Evolutionary conservation across 345 rosid species (phyloP).

Genomic region (Pistacia integerrima): DNA sequence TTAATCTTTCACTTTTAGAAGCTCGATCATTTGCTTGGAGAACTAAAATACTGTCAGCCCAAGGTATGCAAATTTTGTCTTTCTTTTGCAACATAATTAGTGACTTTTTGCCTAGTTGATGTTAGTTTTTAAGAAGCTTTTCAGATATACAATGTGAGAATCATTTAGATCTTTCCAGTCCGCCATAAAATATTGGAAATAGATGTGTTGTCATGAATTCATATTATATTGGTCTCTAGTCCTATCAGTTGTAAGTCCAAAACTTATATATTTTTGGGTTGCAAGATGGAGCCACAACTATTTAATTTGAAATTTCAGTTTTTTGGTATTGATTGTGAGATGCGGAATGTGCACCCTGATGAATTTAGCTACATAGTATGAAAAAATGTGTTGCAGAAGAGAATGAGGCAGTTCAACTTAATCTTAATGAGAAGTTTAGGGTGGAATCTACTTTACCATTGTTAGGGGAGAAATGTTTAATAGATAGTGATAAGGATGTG

Average conservation of each 20-base stretch:
- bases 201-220: background rate
- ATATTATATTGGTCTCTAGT: background rate
- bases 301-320: no score
- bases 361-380: no score
- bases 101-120: constrained; percentile 2
- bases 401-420: no score
- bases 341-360: no score
- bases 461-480: no score
- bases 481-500: no score
- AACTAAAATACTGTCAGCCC: constrained; percentile 71
- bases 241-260: background rate
- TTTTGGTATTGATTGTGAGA: no score
- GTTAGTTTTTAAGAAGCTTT: background rate
- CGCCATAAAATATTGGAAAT: background rate
- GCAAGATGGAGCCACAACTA: no score
- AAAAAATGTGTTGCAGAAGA: no score
- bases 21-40: constrained; percentile 74
- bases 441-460: no score
- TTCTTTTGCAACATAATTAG: constrained; percentile 1
- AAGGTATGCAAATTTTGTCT: constrained; percentile 51
- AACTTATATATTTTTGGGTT: no score
- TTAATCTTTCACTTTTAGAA: constrained; percentile 59
- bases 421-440: no score
- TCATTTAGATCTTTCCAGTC: background rate
- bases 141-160: background rate